These are phyloP conservation scores for Saccharomyces kudriavzevii DNA, from an alignment of 805 yeast genomes.

Conservation along the genomic window DNA sequence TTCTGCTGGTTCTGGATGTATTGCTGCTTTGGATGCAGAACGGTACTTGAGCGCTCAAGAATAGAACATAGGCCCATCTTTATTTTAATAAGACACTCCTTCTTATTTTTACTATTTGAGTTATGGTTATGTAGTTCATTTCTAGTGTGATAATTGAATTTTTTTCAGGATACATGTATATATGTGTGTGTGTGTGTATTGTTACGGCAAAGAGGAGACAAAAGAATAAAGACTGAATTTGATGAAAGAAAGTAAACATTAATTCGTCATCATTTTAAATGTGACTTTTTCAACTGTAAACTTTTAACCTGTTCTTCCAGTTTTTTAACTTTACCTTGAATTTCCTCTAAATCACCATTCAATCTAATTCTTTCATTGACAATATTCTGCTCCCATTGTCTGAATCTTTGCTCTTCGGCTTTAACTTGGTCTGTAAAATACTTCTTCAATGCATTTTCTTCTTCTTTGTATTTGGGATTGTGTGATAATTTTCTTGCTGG, in stretches of 20 bases:
- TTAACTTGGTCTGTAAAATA: slow-evolving; percentile 95
- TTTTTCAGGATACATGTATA: neutral
- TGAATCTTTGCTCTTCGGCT: slow-evolving; percentile 92
- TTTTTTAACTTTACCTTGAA: slow-evolving; percentile 66
- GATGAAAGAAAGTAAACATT: neutral
- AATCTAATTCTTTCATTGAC: slow-evolving; percentile 90
- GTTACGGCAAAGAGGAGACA: neutral
- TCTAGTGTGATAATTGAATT: neutral
- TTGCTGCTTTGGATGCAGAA: slow-evolving; percentile 97
- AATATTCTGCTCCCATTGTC: slow-evolving; percentile 97
- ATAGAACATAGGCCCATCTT: no score
- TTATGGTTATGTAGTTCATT: neutral
- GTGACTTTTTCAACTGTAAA: slow-evolving; percentile 38
- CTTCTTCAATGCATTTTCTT: slow-evolving; percentile 87
- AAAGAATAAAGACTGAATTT: neutral
- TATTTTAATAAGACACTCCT: neutral
- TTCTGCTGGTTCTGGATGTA: slow-evolving; percentile 98
- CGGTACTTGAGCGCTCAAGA: slow-evolving; percentile 60
- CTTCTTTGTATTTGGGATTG: slow-evolving; percentile 93
- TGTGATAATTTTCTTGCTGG: slow-evolving; percentile 47
- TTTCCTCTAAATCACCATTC: slow-evolving; percentile 86
- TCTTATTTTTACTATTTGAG: neutral
- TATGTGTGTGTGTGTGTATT: neutral
- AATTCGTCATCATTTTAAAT: slow-evolving; percentile 32
- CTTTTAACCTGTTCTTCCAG: slow-evolving; percentile 69